Evolutionary conservation across 345 rosid species (phyloP).

Genomic region (Brassica nigra): DNA sequence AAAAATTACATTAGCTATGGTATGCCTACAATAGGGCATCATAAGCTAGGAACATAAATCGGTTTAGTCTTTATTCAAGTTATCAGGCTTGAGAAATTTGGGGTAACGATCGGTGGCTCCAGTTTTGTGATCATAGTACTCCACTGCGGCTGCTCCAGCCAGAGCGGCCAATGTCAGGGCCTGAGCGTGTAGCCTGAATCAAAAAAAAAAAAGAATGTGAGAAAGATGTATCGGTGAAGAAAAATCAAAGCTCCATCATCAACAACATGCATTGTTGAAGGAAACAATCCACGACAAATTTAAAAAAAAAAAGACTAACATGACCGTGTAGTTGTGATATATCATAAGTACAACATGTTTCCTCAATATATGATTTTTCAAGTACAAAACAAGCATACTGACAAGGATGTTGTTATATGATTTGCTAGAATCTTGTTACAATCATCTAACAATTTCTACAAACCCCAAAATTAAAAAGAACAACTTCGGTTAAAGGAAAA

Average conservation of each 20-base stretch:
- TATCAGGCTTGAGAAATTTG: constrained; percentile 50
- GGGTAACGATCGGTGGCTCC: constrained; percentile 61
- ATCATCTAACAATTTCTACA: too few relatives aligned
- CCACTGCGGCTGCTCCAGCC: constrained; percentile 88
- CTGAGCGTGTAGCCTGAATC: constrained; percentile 85
- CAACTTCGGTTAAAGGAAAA: background rate
- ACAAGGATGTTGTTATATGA: too few relatives aligned
- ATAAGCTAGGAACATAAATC: background rate
- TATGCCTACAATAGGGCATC: constrained; percentile 5
- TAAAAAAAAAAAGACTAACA: too few relatives aligned
- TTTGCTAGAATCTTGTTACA: too few relatives aligned
- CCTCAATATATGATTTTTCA: too few relatives aligned
- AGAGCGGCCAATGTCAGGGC: constrained; percentile 87
- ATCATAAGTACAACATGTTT: background rate
- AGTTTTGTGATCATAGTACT: constrained; percentile 73
- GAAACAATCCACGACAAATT: background rate
- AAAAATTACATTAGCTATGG: background rate
- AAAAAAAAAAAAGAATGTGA: background rate
- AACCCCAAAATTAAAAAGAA: background rate
- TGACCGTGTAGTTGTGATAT: background rate
- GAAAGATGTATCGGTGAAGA: background rate
- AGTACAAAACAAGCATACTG: too few relatives aligned
- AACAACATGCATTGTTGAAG: background rate
- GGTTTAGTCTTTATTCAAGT: constrained; percentile 50
- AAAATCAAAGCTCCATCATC: background rate